These are phyloP conservation scores for Penicillium nordicum DNA, from an alignment of 2,329 filamentous ascomycete species.

Conservation along the genomic window DNA sequence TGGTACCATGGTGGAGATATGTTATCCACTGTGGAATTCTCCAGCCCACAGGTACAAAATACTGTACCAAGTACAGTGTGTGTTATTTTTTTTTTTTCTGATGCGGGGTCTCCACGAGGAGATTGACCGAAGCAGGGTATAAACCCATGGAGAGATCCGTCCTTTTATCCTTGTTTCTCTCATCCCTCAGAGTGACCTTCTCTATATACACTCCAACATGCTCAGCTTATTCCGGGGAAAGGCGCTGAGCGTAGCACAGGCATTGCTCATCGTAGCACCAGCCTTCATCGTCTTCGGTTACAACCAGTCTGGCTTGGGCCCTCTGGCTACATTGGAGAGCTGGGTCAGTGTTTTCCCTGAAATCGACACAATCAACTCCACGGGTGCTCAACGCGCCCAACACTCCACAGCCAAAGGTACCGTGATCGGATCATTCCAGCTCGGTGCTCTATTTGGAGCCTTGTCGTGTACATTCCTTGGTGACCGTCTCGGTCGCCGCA, in stretches of 20 bases:
- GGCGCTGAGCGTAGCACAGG: slow-evolving; percentile 19
- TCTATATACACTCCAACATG: neutral
- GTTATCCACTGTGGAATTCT: neutral
- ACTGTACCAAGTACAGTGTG: neutral
- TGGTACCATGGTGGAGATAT: neutral
- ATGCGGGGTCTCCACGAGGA: slow-evolving; percentile 19
- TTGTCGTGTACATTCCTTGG: slow-evolving; percentile 31
- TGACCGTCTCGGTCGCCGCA: slow-evolving; percentile 47
- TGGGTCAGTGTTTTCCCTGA: slow-evolving; percentile 21
- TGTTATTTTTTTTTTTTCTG: neutral
- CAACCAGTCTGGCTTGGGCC: slow-evolving; percentile 23
- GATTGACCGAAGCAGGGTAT: neutral
- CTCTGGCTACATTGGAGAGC: slow-evolving; percentile 19
- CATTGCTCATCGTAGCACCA: slow-evolving; percentile 33
- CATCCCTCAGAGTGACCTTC: neutral
- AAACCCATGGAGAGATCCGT: slow-evolving; percentile 1
- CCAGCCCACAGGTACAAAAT: neutral
- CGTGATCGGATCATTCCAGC: slow-evolving; percentile 23
- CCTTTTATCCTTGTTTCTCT: neutral
- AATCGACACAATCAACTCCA: slow-evolving; percentile 44
- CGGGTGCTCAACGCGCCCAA: slow-evolving; percentile 14
- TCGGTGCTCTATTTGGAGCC: slow-evolving; percentile 17
- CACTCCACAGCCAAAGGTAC: slow-evolving; percentile 26
- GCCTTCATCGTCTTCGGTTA: slow-evolving; percentile 25
- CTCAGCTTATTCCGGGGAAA: slow-evolving; percentile 17